Evolutionary conservation across 1,284 basidiomycete species (phyloP), one percentile per base, ranked within the genome.

Genomic region (Marasmius sp.): DNA sequence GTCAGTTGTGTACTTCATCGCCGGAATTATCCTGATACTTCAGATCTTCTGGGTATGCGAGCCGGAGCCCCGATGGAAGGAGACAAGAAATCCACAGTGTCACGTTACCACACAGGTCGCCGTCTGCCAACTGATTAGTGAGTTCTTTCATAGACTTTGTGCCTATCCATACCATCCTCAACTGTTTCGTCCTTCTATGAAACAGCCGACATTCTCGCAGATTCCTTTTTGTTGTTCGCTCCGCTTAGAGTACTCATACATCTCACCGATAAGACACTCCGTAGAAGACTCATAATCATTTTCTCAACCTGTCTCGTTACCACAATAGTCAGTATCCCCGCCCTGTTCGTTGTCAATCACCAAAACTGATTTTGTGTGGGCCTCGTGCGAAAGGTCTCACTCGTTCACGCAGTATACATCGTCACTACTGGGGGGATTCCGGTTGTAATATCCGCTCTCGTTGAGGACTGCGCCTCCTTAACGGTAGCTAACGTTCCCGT

Each of bases 1-100:
- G 3, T 74, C 71, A 8, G 63, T 67, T 10, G 57, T 76, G 36
- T 79, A 79, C 67, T 58, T 74, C 48, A 20, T 71, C 34, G 68
- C 73, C 10, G 69, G 74, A 20, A 20, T 67, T 34, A 62, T 78
- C 59, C 71, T 79, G 58, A 68, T 75, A 41, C 62, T 71, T 14
- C 78, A 80, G 62, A 68, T 79, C 6, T 74, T 77, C 62, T 79
- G 77, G 77, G 72, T 75, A 0, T 79, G 78, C 60, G 77, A 79
- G 65, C 69, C 68, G 3, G 49, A 71, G 43, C 65, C 66, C 16
- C 56, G 37, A 20, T 80, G 78, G 78, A 79, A 77, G 64, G 59
- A 73, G 49, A 51, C 51, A 39, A 50, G 49, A 0, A 76, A 67
- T 59, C 77, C 77, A 1, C 77, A 79, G 64, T 79, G 78, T 58